Base-by-base conservation (phyloP, 345 rosid genomes). In the Balakata baccata region DNA sequence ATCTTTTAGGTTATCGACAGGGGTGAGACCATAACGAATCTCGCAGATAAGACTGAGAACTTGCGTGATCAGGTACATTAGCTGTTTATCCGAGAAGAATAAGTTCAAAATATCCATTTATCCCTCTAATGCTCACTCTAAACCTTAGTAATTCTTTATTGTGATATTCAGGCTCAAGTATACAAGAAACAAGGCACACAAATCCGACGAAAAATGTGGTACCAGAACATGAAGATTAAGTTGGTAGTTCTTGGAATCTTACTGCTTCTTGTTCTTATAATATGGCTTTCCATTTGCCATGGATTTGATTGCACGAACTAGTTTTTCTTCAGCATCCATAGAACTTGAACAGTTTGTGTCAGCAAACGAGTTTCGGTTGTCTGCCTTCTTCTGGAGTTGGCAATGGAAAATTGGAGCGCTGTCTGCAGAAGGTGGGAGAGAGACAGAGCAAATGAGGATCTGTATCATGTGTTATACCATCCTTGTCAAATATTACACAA, bases 221-320 rank as follows among this genome's bases (percentile, higher is more conserved):
- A 90, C 68, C 98, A 95, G 73, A 92, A 90, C 90, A 92, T 92
- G 98, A 95, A 95, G 87, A 90, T 94, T 57, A 94, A 94, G 82
- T 76, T 95, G 80, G 89, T 88, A 37, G 97, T 92, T 50, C 80
- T 92, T 0, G 99, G 96, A 66, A 90, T 95, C 80, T 78, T 95
- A 53, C 57, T 92, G 67, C 79, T 89, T 72, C 90, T 92, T 47
- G 83, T 90, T 74, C 88, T 95, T 66, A 69, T 92, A 62, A 89
- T 95, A 71, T 90, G 97, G 99, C 86, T 95, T 68, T 92, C 98
- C 1, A 76, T 89, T 64, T 92, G 96, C 80, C 92, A 85, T 23
- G 99, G 98, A 47, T 92, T 95, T 71, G 49, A 87, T 71, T 92
- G 94, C 89, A 79, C 96, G 66, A 90, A 92, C 67, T 73, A 89